A percentile compares a stretch with the other conserved stretches of the same genome.
phyloP scores from a whole-genome alignment of 192 early-diverging fungal genomes.

The Coemansia sp. region DNA sequence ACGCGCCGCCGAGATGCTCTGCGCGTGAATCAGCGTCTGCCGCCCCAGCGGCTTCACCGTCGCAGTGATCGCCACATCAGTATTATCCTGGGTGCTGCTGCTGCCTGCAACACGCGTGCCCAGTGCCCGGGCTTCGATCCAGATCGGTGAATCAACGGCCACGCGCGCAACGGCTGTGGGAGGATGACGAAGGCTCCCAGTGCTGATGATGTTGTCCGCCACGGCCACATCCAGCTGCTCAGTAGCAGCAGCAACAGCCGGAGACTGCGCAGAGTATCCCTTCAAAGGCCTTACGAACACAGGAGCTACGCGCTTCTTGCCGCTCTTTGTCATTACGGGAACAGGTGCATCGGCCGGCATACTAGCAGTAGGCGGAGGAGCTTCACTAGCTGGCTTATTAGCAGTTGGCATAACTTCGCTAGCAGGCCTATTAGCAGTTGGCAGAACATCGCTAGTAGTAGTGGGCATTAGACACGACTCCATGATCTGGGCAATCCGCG shows the following conservation, averaged over 20 bases:
- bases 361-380: too few relatives aligned
- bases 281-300: slow-evolving; percentile 54
- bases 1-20: slow-evolving; percentile 30
- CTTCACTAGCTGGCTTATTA: too few relatives aligned
- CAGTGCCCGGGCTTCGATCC: slow-evolving; percentile 31
- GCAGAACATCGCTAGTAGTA: background rate
- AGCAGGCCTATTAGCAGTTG: too few relatives aligned
- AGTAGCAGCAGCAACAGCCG: background rate
- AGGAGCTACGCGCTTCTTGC: slow-evolving; percentile 84
- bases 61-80: background rate
- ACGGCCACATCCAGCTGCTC: too few relatives aligned
- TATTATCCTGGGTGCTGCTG: too few relatives aligned
- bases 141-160: slow-evolving; percentile 34
- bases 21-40: slow-evolving; percentile 43
- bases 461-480: background rate
- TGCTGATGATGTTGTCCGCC: background rate
- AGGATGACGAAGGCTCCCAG: background rate
- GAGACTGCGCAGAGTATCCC: background rate
- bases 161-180: background rate
- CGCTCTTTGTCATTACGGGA: slow-evolving; percentile 63
- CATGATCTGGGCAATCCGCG: slow-evolving; percentile 32
- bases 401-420: too few relatives aligned
- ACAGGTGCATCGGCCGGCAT: slow-evolving; percentile 7
- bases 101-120: slow-evolving; percentile 17
- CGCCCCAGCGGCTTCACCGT: slow-evolving; percentile 13